These are phyloP conservation scores for Sphagnum magellanicum DNA, from an alignment of 228 moss, liverwort and hornwort species.

Conservation along the genomic window DNA sequence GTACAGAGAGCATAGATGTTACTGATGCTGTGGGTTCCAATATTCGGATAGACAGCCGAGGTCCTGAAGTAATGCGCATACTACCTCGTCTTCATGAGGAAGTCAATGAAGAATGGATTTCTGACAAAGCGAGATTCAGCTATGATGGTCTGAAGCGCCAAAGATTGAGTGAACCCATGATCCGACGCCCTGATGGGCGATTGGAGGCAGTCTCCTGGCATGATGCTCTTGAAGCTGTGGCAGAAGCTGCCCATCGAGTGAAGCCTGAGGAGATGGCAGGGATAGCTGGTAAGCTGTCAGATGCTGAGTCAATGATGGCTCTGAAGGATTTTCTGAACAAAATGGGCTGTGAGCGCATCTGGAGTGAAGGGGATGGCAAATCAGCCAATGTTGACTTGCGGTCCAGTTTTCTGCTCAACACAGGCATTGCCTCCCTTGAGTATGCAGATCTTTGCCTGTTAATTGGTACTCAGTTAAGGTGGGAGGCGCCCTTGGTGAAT, in stretches of 20 bases:
- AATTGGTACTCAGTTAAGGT: constrained; percentile 84
- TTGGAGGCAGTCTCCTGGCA: constrained; percentile 78
- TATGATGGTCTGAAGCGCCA: constrained; percentile 91
- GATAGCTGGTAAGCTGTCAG: constrained; percentile 84
- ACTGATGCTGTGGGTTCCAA: constrained; percentile 84
- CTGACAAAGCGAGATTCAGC: constrained; percentile 85
- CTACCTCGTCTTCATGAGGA: constrained; percentile 96
- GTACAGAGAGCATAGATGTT: constrained; percentile 91
- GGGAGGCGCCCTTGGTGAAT: constrained; percentile 82
- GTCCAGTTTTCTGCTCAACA: constrained; percentile 80
- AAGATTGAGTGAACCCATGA: constrained; percentile 89
- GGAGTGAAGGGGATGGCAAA: constrained; percentile 89
- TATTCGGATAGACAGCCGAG: constrained; percentile 86
- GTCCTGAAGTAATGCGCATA: constrained; percentile 95
- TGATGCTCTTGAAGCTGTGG: constrained; percentile 73
- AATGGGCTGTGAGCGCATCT: constrained; percentile 91
- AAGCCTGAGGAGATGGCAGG: constrained; percentile 78
- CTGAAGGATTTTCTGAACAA: constrained; percentile 88
- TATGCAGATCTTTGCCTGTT: constrained; percentile 80
- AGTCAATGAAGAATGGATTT: constrained; percentile 98
- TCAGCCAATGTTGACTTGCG: constrained; percentile 75
- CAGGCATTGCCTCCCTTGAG: constrained; percentile 82
- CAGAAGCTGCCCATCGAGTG: constrained; percentile 61
- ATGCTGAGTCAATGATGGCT: constrained; percentile 93
- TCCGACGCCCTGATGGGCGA: constrained; percentile 65